Evolutionary conservation across 2,329 filamentous ascomycete genomes (phyloP).

Genomic region (Aspergillus hortae): DNA sequence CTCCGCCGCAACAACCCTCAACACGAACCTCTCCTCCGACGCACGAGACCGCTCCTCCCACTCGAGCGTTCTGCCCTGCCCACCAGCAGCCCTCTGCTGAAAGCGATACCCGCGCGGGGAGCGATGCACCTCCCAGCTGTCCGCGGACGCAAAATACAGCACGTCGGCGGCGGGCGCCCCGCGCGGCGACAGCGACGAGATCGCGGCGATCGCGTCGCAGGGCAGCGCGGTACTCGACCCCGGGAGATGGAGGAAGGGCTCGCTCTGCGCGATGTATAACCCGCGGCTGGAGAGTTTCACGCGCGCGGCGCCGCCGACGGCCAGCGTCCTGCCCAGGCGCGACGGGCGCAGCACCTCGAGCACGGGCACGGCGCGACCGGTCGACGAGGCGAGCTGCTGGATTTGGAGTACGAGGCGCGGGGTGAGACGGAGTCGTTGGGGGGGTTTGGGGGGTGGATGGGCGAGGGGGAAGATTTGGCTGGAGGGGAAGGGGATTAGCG

Average conservation of each 20-base stretch:
- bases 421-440: slow-evolving; percentile 21
- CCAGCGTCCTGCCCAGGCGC: slow-evolving; percentile 20
- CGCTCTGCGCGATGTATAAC: slow-evolving; percentile 27
- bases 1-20: slow-evolving; percentile 6
- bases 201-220: neutral
- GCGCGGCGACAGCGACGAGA: neutral
- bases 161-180: too few relatives aligned
- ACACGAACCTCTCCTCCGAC: slow-evolving; percentile 9
- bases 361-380: slow-evolving; percentile 24
- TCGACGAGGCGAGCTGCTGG: slow-evolving; percentile 24
- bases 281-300: slow-evolving; percentile 22
- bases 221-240: neutral
- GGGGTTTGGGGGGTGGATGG: slow-evolving; percentile 27
- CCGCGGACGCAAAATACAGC: neutral
- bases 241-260: slow-evolving; percentile 16
- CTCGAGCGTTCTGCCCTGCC: neutral
- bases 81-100: neutral
- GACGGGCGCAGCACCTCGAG: slow-evolving; percentile 30
- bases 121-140: neutral
- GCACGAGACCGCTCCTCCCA: slow-evolving; percentile 12
- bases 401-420: slow-evolving; percentile 30
- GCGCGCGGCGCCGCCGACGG: slow-evolving; percentile 10
- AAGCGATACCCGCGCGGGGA: neutral
- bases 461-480: slow-evolving; percentile 29
- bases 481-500: neutral